Conservation (phyloP, 306 rosid genomes). For the Lupinus albus region DNA sequence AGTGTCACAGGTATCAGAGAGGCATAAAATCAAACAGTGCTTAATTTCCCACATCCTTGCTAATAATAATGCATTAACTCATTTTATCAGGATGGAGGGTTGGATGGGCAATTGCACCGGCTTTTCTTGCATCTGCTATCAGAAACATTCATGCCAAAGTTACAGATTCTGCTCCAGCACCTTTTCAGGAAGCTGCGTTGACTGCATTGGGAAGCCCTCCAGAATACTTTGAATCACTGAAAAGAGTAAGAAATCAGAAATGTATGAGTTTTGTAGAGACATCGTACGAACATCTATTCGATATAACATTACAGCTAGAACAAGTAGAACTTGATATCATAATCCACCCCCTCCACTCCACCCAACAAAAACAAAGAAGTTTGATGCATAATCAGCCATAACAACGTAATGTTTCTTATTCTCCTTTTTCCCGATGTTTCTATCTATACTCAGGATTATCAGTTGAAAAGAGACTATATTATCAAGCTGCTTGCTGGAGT, state of each 20-base stretch:
- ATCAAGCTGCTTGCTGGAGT: constrained; percentile 57
- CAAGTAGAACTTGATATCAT: constrained; percentile 4
- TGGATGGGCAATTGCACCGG: constrained; percentile 96
- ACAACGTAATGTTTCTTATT: neutral
- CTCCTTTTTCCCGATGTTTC: constrained; percentile 17
- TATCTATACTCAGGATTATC: constrained; percentile 64
- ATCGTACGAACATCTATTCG: neutral
- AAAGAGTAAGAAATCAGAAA: constrained; percentile 50
- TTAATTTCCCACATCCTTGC: constrained; percentile 10
- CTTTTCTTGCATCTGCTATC: constrained; percentile 70
- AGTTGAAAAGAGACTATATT: constrained; percentile 69
- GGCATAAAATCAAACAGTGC: constrained; percentile 26
- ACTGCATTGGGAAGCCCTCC: constrained; percentile 71
- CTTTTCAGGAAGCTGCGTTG: constrained; percentile 92
- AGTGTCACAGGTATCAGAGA: constrained; percentile 74
- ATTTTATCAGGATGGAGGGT: constrained; percentile 79
- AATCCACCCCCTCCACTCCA: neutral
- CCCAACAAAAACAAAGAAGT: neutral
- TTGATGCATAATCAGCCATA: neutral
- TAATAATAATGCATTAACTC: constrained; percentile 24
- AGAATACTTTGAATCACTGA: constrained; percentile 63
- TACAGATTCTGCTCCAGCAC: constrained; percentile 86
- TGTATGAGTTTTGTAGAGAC: constrained; percentile 20
- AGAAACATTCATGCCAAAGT: constrained; percentile 67
- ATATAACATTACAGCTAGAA: neutral